A percentile compares a stretch with the other conserved stretches of the same genome.
phyloP scores from a whole-genome alignment of 306 rosid species.

The Hippophae tibetana region DNA sequence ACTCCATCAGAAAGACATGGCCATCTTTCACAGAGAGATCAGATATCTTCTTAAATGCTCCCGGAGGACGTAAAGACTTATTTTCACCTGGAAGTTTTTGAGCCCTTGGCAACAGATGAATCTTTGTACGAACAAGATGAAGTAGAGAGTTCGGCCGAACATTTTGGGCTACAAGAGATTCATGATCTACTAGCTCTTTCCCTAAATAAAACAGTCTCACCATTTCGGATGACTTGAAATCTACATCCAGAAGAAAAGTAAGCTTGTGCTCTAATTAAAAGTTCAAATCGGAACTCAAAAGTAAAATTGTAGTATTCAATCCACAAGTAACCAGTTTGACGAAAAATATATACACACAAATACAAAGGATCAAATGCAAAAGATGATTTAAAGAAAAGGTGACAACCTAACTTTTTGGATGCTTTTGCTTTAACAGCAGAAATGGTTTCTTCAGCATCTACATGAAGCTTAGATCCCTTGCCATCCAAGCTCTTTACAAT shows the following conservation, averaged over 20 bases:
- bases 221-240: constrained; percentile 67
- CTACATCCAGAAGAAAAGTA: constrained; percentile 30
- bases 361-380: too few species aligned
- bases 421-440: constrained; percentile 75
- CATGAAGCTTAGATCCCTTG: constrained; percentile 76
- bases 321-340: background rate
- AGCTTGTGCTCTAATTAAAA: background rate
- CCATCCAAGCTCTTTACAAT: constrained; percentile 92
- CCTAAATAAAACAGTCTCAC: constrained; percentile 71
- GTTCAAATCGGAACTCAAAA: background rate
- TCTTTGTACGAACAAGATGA: constrained; percentile 88
- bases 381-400: constrained; percentile 3
- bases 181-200: constrained; percentile 67
- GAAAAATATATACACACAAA: background rate
- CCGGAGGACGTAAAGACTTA: constrained; percentile 85
- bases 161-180: constrained; percentile 69
- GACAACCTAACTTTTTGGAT: constrained; percentile 92
- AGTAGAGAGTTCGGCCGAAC: constrained; percentile 82
- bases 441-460: constrained; percentile 69
- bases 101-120: constrained; percentile 67
- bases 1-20: constrained; percentile 89
- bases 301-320: background rate
- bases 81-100: constrained; percentile 85
- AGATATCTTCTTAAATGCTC: constrained; percentile 97
- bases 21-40: constrained; percentile 96